Conservation (phyloP, 345 rosid genomes). For the Pugionium dolabratum region DNA sequence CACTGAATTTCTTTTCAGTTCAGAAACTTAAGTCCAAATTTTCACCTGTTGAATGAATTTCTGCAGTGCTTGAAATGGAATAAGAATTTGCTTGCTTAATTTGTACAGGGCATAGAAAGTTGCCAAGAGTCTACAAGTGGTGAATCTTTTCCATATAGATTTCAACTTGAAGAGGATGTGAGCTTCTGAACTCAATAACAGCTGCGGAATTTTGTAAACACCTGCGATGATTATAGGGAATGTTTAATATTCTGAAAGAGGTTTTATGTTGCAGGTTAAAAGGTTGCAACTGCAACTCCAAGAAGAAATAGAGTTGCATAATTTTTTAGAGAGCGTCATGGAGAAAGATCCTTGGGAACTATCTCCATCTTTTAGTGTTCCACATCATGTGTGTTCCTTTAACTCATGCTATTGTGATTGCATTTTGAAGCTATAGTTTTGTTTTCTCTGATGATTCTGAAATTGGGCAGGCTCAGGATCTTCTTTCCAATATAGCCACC, state of each 20-base stretch:
- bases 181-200: constrained; percentile 39
- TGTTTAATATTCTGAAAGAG: constrained; percentile 15
- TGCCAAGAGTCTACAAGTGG: constrained; percentile 45
- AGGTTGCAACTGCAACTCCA: constrained; percentile 66
- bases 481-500: constrained; percentile 60
- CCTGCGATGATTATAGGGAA: background rate
- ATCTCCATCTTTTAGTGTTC: constrained; percentile 51
- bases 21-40: constrained; percentile 4
- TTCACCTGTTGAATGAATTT: constrained; percentile 7
- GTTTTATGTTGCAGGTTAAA: constrained; percentile 55
- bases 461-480: constrained; percentile 66
- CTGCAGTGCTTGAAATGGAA: background rate
- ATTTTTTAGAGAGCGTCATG: constrained; percentile 54
- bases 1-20: background rate
- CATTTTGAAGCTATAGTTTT: background rate
- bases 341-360: constrained; percentile 56
- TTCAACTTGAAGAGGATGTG: constrained; percentile 83
- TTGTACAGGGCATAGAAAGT: constrained; percentile 48
- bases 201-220: background rate
- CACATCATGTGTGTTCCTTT: constrained; percentile 53
- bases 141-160: constrained; percentile 51
- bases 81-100: constrained; percentile 28
- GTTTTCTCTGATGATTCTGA: constrained; percentile 28
- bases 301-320: constrained; percentile 69
- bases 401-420: constrained; percentile 16